Evolutionary conservation across 129 eudicot genomes (phyloP).

Genomic region (Deinandra increscens): DNA sequence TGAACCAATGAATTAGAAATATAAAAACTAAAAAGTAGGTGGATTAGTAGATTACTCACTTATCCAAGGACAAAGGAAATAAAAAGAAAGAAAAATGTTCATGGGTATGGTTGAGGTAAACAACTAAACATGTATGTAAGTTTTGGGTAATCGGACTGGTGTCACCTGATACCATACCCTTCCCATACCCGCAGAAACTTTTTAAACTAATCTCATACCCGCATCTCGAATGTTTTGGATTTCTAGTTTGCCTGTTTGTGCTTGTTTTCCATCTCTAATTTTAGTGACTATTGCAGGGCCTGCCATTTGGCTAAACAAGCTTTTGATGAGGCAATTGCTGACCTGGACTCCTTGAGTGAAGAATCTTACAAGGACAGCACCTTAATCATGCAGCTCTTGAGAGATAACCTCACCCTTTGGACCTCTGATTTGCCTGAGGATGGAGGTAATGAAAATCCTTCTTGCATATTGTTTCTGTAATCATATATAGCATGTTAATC

Average conservation of each 20-base stretch:
- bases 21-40: too few species aligned
- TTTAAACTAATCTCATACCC: too few species aligned
- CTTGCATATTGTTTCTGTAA: conserved; percentile 1
- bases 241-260: conserved; percentile 63
- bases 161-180: too few species aligned
- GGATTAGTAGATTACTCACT: too few species aligned
- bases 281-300: conserved; percentile 51
- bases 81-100: too few species aligned
- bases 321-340: conserved; percentile 96
- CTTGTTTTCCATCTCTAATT: too few species aligned
- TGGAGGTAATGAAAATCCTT: conserved; percentile 50
- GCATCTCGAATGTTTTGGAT: conserved; percentile 39
- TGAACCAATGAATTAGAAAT: too few species aligned
- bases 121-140: too few species aligned
- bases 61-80: too few species aligned
- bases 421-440: conserved; percentile 98
- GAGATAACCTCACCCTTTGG: conserved; percentile 98
- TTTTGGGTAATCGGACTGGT: too few species aligned
- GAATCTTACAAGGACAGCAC: conserved; percentile 98
- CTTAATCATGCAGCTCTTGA: conserved; percentile 85
- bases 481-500: neutral
- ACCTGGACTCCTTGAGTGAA: conserved; percentile 89
- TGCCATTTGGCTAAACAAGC: conserved; percentile 99
- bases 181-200: too few species aligned
- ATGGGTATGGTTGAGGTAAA: too few species aligned